Evolutionary conservation across 306 rosid species (phyloP), one percentile per base, ranked within the genome.

Genomic region (Prunus mira): DNA sequence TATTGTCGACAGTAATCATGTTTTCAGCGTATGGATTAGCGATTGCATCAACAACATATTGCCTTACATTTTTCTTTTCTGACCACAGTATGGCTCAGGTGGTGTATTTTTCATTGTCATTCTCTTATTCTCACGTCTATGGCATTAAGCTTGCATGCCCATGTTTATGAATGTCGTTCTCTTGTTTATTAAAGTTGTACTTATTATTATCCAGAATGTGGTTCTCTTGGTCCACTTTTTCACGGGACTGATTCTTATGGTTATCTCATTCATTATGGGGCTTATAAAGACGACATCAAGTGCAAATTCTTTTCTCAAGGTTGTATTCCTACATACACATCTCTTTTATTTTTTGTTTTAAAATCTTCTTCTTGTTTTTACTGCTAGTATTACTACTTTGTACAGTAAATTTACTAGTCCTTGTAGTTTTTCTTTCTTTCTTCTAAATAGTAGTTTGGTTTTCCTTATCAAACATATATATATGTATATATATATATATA

Each of bases 1-100:
- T 95, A 80, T 75, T 87, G 75, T 89, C 91, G 32, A 95, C 96
- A 4, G 79, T 87, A 67, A 28, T 90, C 80, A 75, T 95, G 91
- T 87, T 92, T 74, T 80, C 92, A 86, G 96, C 87, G 78, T 92
- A 95, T 79, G 98, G 98, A 69, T 81, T 92, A n/a, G 95, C 97
- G 66, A 83, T 84, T 72, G 97, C 98, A 63, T 95, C 98, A 46
- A 89, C 97, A 57, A 95, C 97, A 19, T 92, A 95, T 79, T 92
- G 97, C 86, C 97, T 95, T 80, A 89, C 98, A 49, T 90, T 94
- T 85, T 92, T 88, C 93, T 90, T 95, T 86, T 80, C 84, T 52
- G 96, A 95, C 81, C 98, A 90, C 82, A 90, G 84, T 66, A 78
- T 94, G 91, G 98, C 98, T 61, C 98, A 92, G 96, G 98, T 94